phyloP scores from a whole-genome alignment of 176 grass and related monocot genomes.

The Tillandsia fasciculata region DNA sequence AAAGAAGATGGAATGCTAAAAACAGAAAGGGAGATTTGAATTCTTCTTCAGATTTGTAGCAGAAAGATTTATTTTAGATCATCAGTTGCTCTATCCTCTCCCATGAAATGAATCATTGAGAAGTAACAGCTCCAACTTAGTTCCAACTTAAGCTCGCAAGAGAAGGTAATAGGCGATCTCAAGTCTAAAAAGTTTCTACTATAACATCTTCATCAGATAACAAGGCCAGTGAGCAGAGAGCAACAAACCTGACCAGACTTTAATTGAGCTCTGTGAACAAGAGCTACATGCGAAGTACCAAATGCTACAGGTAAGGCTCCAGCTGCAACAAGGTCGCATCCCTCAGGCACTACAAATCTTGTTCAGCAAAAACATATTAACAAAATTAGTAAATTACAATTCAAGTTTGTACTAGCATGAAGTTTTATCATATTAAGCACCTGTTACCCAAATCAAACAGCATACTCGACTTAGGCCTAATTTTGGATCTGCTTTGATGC shows the following conservation, averaged over 20 bases:
- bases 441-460: no score
- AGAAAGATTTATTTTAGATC: not conserved
- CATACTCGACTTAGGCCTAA: no score
- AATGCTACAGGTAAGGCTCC: conserved; percentile 85
- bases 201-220: not conserved
- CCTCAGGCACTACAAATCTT: conserved; percentile 76
- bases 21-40: no score
- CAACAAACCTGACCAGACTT: conserved; percentile 68
- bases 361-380: conserved; percentile 16
- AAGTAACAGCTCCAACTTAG: no score
- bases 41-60: no score
- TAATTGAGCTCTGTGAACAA: conserved; percentile 78
- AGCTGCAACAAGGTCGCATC: conserved; percentile 73
- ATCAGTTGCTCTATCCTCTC: not conserved
- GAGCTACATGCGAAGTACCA: conserved; percentile 80
- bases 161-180: not conserved
- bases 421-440: no score
- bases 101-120: not conserved
- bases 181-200: not conserved
- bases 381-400: not conserved
- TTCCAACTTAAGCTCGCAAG: no score
- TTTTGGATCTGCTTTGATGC: no score
- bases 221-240: not conserved
- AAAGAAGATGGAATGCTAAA: no score
- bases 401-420: no score